Conservation (phyloP, 768 basidiomycete species). For the Amanita rubescens region DNA sequence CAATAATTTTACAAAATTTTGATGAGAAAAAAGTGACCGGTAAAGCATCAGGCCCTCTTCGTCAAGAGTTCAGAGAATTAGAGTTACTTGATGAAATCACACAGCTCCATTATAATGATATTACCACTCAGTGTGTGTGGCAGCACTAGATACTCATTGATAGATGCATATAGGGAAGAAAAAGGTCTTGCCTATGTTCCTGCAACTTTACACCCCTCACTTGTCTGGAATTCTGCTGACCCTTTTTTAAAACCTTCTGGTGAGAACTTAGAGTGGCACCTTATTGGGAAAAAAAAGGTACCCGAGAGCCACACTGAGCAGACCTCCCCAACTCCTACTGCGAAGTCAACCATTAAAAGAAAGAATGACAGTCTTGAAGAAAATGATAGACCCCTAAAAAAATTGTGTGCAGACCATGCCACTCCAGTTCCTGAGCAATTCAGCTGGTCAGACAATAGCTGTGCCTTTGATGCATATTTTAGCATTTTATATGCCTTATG, state of each 20-base stretch:
- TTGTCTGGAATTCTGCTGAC: not conserved
- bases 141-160: not conserved
- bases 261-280: too few species aligned
- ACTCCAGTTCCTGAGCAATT: too few species aligned
- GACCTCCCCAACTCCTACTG: too few species aligned
- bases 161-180: not conserved
- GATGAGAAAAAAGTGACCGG: not conserved
- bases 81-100: conserved; percentile 1
- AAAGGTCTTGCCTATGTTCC: not conserved
- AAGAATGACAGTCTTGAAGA: too few species aligned
- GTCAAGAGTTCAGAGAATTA: not conserved
- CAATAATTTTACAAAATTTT: not conserved
- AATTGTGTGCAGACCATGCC: too few species aligned
- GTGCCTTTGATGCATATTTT: not conserved
- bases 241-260: too few species aligned
- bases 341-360: not conserved
- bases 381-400: too few species aligned
- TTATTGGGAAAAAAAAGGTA: too few species aligned
- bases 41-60: not conserved
- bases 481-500: not conserved
- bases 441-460: not conserved
- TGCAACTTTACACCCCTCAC: not conserved
- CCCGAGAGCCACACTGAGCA: too few species aligned
- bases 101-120: not conserved
- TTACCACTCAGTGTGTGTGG: not conserved